Percentiles rank a stretch among this genome's conserved stretches.
phyloP scores from a whole-genome alignment of 306 rosid genomes.

The Lupinus albus region DNA sequence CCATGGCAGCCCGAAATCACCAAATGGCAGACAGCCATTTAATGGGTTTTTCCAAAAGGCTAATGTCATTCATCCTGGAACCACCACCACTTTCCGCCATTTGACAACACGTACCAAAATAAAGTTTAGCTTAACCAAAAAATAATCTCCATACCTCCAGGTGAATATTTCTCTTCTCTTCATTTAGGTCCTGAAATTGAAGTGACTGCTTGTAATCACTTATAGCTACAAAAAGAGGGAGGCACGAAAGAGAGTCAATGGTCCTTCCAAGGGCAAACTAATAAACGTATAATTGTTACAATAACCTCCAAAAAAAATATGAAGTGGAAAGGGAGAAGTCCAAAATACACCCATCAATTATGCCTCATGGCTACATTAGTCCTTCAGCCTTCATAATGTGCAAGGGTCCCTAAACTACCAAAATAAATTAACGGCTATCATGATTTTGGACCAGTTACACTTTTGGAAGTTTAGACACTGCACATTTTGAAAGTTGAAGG shows the following conservation, averaged over 20 bases:
- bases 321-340: conserved; percentile 4
- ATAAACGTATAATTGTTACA: conserved; percentile 4
- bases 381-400: background rate
- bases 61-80: too few species aligned
- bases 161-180: conserved; percentile 92
- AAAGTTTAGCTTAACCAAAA: background rate
- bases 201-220: conserved; percentile 97
- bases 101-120: background rate
- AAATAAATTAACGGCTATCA: background rate
- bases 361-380: background rate
- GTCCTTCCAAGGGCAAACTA: conserved; percentile 8
- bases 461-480: background rate
- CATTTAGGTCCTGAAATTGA: conserved; percentile 88
- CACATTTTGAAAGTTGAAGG: background rate
- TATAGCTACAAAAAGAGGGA: conserved; percentile 55
- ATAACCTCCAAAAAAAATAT: conserved; percentile 16
- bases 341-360: background rate
- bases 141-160: conserved; percentile 63
- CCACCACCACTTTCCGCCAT: too few species aligned
- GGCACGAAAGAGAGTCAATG: conserved; percentile 7
- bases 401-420: too few species aligned
- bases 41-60: too few species aligned
- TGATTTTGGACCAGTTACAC: background rate
- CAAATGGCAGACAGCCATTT: too few species aligned
- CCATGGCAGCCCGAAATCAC: too few species aligned